These are phyloP conservation scores for Fusarium agapanthi DNA, from an alignment of 2,329 filamentous ascomycete genomes.

Conservation along the genomic window DNA sequence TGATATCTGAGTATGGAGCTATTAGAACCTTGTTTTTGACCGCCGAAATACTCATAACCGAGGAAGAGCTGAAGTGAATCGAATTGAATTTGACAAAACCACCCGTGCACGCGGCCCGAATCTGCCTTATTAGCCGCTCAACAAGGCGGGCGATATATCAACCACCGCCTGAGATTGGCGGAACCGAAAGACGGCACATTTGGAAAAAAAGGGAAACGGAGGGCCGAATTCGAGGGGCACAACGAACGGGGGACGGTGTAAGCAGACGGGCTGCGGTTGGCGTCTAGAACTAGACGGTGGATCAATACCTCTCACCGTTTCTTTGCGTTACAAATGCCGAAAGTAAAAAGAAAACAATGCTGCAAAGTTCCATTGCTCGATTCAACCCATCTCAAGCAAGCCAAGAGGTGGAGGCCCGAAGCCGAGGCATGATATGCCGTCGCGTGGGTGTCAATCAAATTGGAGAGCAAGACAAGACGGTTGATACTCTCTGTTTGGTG, in stretches of 20 bases:
- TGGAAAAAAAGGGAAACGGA: slow-evolving; percentile 27
- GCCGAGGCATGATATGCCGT: slow-evolving; percentile 9
- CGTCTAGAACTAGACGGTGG: slow-evolving; percentile 18
- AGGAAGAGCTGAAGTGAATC: not conserved
- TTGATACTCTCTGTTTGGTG: not conserved
- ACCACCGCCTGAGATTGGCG: slow-evolving; percentile 17
- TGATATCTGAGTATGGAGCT: not conserved
- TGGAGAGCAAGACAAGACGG: slow-evolving; percentile 19
- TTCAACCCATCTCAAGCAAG: not conserved
- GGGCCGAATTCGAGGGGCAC: slow-evolving; percentile 4
- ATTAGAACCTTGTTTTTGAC: not conserved
- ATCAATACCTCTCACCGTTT: slow-evolving; percentile 25
- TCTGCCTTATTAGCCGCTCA: slow-evolving; percentile 35
- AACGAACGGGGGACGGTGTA: slow-evolving; percentile 2
- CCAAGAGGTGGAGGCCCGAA: not conserved
- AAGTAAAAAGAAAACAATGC: slow-evolving; percentile 9
- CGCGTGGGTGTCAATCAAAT: not conserved
- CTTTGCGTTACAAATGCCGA: slow-evolving; percentile 18
- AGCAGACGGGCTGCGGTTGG: slow-evolving; percentile 4
- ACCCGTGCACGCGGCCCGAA: slow-evolving; percentile 39
- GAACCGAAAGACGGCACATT: slow-evolving; percentile 13
- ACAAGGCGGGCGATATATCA: slow-evolving; percentile 3
- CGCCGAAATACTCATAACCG: not conserved
- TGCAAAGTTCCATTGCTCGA: not conserved
- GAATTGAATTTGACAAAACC: slow-evolving; percentile 21